Percentiles rank a stretch among this genome's conserved stretches.
Conservation (phyloP, 2,329 filamentous ascomycete genomes). For the Teratosphaeria viscida region DNA sequence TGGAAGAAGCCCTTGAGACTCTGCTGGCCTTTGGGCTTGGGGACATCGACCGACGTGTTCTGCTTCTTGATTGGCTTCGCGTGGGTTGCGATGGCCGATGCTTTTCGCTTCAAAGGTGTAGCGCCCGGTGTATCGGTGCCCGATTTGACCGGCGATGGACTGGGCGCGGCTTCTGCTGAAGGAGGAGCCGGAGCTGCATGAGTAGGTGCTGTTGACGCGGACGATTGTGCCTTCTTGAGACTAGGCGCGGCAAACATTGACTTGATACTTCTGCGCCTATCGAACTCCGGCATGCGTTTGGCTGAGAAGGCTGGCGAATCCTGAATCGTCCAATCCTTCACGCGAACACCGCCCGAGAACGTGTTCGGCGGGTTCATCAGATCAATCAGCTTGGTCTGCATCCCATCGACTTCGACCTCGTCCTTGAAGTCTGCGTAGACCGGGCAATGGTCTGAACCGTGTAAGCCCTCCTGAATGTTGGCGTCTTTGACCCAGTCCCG, state of each 20-base stretch:
- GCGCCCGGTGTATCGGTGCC: neutral
- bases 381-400: conserved; percentile 48
- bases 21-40: conserved; percentile 40
- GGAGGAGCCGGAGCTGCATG: neutral
- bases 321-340: conserved; percentile 55
- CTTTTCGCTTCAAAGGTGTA: conserved; percentile 27
- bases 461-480: conserved; percentile 84
- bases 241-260: conserved; percentile 65
- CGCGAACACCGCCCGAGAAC: conserved; percentile 56
- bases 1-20: conserved; percentile 72
- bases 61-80: conserved; percentile 38
- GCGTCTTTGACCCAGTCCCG: conserved; percentile 68
- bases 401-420: conserved; percentile 40
- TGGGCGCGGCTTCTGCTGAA: neutral
- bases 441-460: conserved; percentile 94
- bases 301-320: conserved; percentile 66
- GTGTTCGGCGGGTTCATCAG: conserved; percentile 67
- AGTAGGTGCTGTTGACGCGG: neutral
- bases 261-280: conserved; percentile 71
- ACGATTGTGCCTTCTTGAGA: conserved; percentile 33
- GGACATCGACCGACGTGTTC: conserved; percentile 33
- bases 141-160: neutral
- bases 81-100: conserved; percentile 14
- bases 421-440: conserved; percentile 70
- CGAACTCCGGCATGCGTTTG: conserved; percentile 77